Conservation (phyloP, 805 yeast genomes). For the Metschnikowia bowlesiae region DNA sequence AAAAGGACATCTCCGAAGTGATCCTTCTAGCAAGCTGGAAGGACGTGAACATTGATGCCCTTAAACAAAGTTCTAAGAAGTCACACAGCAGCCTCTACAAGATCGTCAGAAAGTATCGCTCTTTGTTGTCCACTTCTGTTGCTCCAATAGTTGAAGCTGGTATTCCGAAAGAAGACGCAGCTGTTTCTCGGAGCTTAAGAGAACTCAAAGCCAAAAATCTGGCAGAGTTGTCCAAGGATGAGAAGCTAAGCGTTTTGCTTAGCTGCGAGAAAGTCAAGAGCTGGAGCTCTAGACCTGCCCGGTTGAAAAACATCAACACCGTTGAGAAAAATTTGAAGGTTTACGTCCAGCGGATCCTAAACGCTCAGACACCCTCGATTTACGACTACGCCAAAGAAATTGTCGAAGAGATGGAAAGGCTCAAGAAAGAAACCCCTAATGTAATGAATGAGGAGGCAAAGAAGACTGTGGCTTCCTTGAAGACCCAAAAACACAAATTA, state of each 20-base stretch:
- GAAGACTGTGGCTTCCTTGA: constrained; percentile 59
- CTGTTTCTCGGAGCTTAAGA: background rate
- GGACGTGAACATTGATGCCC: constrained; percentile 88
- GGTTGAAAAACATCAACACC: constrained; percentile 47
- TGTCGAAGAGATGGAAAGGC: constrained; percentile 51
- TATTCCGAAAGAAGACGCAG: constrained; percentile 20
- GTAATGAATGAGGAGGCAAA: constrained; percentile 68
- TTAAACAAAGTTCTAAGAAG: constrained; percentile 87
- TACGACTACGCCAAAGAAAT: constrained; percentile 53
- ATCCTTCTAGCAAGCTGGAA: constrained; percentile 94
- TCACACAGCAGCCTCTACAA: constrained; percentile 85
- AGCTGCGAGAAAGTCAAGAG: constrained; percentile 34
- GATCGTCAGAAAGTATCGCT: constrained; percentile 75
- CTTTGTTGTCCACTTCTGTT: constrained; percentile 49
- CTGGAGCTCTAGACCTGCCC: constrained; percentile 55
- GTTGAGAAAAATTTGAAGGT: constrained; percentile 55
- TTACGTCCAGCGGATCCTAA: constrained; percentile 35
- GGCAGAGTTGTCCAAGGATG: constrained; percentile 8
- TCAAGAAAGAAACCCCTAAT: constrained; percentile 75
- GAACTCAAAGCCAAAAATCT: constrained; percentile 1
- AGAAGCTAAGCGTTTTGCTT: constrained; percentile 9
- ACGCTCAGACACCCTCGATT: constrained; percentile 44
- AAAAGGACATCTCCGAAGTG: constrained; percentile 78
- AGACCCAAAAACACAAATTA: constrained; percentile 74
- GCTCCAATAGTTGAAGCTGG: constrained; percentile 59